A percentile compares a stretch with the other conserved stretches of the same genome.
phyloP scores from a whole-genome alignment of 2,329 filamentous ascomycete genomes.

The Nemania diffusa region DNA sequence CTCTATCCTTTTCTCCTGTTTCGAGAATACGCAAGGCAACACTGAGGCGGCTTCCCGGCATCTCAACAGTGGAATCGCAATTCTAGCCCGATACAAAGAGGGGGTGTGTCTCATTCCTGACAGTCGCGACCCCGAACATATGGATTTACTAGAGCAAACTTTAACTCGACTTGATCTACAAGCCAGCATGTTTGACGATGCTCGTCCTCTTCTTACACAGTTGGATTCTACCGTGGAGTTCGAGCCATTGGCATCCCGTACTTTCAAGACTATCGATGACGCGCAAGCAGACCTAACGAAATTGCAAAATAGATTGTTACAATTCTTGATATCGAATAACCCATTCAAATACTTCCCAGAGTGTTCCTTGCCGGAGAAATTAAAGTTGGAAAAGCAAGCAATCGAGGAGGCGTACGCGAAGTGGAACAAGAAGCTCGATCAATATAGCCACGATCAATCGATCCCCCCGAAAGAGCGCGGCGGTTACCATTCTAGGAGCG shows the following conservation, averaged over 20 bases:
- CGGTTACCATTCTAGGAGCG: not conserved
- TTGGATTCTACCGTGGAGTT: not conserved
- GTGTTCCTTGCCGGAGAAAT: not conserved
- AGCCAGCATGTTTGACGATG: constrained; percentile 25
- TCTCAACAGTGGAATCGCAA: constrained; percentile 15
- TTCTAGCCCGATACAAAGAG: constrained; percentile 9
- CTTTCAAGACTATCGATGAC: constrained; percentile 11
- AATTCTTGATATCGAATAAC: constrained; percentile 20
- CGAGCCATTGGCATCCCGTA: not conserved
- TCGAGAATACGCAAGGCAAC: constrained; percentile 24
- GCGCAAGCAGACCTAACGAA: constrained; percentile 17
- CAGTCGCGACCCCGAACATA: not conserved
- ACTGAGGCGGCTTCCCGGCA: constrained; percentile 11
- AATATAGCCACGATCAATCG: not conserved
- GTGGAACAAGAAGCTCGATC: constrained; percentile 11
- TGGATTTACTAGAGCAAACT: constrained; percentile 13
- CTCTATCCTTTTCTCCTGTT: constrained; percentile 21
- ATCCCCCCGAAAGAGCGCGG: not conserved
- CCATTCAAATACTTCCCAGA: constrained; percentile 4
- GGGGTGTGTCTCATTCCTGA: not conserved
- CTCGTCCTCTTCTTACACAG: not conserved
- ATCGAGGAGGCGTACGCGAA: constrained; percentile 8
- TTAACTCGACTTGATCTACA: constrained; percentile 23
- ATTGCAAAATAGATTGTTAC: constrained; percentile 5
- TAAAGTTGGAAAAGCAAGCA: constrained; percentile 6